A percentile compares a stretch with the other conserved stretches of the same genome.
Conservation (phyloP, 2,329 filamentous ascomycete species). For the Eutypella sp. region DNA sequence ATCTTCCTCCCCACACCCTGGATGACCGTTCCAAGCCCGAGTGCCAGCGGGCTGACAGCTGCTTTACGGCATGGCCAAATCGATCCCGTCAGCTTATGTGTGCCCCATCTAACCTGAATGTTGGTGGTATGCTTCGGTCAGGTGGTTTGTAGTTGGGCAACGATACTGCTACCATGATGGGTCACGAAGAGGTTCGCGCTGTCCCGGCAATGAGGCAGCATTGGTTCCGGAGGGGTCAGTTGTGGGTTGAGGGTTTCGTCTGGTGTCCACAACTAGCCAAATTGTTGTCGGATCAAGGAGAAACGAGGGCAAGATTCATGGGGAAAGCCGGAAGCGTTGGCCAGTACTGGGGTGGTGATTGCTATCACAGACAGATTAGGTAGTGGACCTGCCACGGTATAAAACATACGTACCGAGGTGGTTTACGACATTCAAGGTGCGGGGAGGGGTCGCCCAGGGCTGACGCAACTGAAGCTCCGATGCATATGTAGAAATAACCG, state of each 20-base stretch:
- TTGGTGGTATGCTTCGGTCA: not conserved
- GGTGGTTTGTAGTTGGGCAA: not conserved
- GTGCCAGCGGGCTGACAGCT: not conserved
- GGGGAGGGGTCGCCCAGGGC: slow-evolving; percentile 11
- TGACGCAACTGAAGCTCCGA: slow-evolving; percentile 16
- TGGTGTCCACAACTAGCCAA: not conserved
- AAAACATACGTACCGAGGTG: slow-evolving; percentile 20
- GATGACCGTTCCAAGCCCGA: not conserved
- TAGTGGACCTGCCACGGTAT: slow-evolving; percentile 13
- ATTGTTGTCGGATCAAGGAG: not conserved
- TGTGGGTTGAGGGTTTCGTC: not conserved
- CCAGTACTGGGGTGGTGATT: not conserved
- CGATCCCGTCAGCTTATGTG: not conserved
- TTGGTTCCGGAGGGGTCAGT: not conserved
- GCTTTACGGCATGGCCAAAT: not conserved
- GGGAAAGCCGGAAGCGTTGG: not conserved
- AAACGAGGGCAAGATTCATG: not conserved
- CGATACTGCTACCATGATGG: not conserved
- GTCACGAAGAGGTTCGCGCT: not conserved
- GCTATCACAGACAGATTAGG: not conserved
- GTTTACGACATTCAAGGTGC: slow-evolving; percentile 16
- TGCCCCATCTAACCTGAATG: not conserved
- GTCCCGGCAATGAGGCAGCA: not conserved
- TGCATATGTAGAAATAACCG: slow-evolving; percentile 7
- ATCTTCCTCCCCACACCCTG: slow-evolving; percentile 1